Evolutionary conservation across 73 alveolate species (phyloP).

Genomic region (Paramecium octaurelia): DNA sequence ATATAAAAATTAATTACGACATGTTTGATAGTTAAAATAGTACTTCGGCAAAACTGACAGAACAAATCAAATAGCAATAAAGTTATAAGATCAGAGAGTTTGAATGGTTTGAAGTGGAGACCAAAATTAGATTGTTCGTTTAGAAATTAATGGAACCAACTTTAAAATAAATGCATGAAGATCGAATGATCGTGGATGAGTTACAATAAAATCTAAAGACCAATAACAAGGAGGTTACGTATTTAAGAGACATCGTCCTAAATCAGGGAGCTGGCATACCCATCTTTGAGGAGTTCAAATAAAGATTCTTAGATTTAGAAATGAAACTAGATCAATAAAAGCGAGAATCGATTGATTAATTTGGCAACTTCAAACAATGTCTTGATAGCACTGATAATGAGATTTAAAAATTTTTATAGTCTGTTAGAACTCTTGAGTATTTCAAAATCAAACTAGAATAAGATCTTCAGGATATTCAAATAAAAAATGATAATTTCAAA

Average conservation of each 20-base stretch:
- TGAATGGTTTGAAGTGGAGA: constrained; percentile 61
- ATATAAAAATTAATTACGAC: not conserved
- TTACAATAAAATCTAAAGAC: not conserved
- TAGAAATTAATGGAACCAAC: constrained; percentile 47
- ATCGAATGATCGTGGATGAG: constrained; percentile 45
- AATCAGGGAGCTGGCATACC: constrained; percentile 48
- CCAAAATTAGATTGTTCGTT: constrained; percentile 53
- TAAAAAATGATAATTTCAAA: not conserved
- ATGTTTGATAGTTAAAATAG: not conserved
- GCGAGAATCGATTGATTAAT: not conserved
- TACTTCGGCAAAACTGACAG: not conserved
- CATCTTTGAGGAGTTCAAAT: constrained; percentile 5
- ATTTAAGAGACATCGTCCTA: constrained; percentile 32
- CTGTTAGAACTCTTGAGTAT: not conserved
- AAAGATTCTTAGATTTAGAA: not conserved
- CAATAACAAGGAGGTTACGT: constrained; percentile 28
- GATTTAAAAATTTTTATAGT: not conserved
- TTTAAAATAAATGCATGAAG: constrained; percentile 20
- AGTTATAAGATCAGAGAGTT: constrained; percentile 50
- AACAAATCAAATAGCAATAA: not conserved
- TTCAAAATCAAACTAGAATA: not conserved
- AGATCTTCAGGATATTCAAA: not conserved
- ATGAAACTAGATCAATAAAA: not conserved
- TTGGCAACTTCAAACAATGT: not conserved
- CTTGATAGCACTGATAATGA: not conserved